These are phyloP conservation scores for Dictyostelium discoideum DNA, from an alignment of 78 protist species.

Conservation along the genomic window dicty_2.7 NC_007089.4:3856501-3857000, in stretches of 20 bases:
- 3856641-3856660: not conserved
- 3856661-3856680: not conserved
- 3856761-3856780: not conserved
- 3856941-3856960: too few species aligned
- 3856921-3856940: too few species aligned
- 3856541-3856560: not conserved
- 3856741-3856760: conserved; percentile 17
- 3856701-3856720: not conserved
- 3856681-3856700: not conserved
- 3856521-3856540: not conserved
- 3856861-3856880: too few species aligned
- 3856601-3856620: not conserved
- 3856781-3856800: not conserved
- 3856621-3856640: conserved; percentile 13
- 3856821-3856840: too few species aligned
- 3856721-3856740: conserved; percentile 9
- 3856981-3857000: conserved; percentile 5
- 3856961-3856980: not conserved
- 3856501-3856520: not conserved
- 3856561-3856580: not conserved
- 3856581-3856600: not conserved
- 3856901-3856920: too few species aligned
- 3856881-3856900: not conserved
- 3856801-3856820: not conserved
- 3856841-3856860: too few species aligned